These are phyloP conservation scores for Carex pumila DNA, from an alignment of 176 grass and related monocot genomes.

Conservation along the genomic window DNA sequence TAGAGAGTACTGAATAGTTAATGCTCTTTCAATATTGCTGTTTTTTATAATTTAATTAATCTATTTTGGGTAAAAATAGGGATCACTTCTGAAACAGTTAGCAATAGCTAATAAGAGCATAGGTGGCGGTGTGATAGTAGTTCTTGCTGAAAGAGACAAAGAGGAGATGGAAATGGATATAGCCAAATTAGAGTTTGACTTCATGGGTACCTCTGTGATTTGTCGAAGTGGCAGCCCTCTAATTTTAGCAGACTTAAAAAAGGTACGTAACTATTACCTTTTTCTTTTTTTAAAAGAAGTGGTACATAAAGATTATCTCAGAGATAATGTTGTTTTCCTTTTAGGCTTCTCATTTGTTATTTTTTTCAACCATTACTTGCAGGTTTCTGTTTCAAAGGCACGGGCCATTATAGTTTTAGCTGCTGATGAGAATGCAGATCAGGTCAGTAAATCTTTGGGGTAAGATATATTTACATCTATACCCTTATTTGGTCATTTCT, in stretches of 20 bases:
- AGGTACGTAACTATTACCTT: conserved; percentile 31
- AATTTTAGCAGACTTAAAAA: conserved; percentile 88
- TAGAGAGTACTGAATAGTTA: background rate
- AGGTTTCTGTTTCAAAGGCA: conserved; percentile 98
- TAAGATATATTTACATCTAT: background rate
- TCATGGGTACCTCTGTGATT: conserved; percentile 98
- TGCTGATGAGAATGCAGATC: conserved; percentile 96
- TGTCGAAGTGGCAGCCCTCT: conserved; percentile 93
- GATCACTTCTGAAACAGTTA: conserved; percentile 94
- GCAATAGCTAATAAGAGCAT: conserved; percentile 99
- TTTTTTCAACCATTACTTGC: conserved; percentile 5
- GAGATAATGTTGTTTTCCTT: conserved; percentile 2
- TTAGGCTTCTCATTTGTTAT: conserved; percentile 21
- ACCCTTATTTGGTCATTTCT: background rate
- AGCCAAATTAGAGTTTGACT: conserved; percentile 89
- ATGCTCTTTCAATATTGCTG: background rate
- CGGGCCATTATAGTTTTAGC: conserved; percentile 96
- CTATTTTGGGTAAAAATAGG: conserved; percentile 32
- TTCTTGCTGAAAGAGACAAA: conserved; percentile 95
- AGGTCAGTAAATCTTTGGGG: conserved; percentile 47
- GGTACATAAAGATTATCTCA: conserved; percentile 18
- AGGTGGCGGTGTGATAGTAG: conserved; percentile 92
- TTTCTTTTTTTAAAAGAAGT: conserved; percentile 30
- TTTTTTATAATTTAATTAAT: background rate
- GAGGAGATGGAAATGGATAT: conserved; percentile 99